These are phyloP conservation scores for Tuber brumale DNA, from an alignment of 495 filamentous ascomycete species.

Conservation along the genomic window DNA sequence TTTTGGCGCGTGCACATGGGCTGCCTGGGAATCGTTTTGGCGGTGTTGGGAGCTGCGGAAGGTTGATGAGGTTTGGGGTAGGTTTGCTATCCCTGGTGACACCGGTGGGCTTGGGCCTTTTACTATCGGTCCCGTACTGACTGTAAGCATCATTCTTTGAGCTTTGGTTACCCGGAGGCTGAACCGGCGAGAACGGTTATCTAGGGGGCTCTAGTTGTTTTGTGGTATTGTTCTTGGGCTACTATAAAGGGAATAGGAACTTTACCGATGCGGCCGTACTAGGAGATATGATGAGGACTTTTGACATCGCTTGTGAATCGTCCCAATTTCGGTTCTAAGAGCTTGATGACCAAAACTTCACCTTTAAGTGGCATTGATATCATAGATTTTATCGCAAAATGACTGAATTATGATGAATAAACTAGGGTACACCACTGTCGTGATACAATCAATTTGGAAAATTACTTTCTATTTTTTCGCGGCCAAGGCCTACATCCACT, in stretches of 20 bases:
- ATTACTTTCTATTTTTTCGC: not conserved
- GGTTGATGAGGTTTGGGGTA: not conserved
- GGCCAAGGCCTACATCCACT: not conserved
- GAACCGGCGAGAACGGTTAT: no score
- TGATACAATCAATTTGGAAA: not conserved
- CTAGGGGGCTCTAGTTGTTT: no score
- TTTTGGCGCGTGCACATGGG: no score
- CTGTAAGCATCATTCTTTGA: not conserved
- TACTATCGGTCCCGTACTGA: not conserved
- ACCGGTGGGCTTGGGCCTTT: no score
- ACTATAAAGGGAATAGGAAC: no score
- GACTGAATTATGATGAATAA: not conserved
- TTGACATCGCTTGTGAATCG: not conserved
- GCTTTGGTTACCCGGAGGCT: not conserved
- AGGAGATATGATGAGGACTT: not conserved
- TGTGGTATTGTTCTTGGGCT: no score
- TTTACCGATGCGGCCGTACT: not conserved
- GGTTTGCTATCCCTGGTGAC: not conserved
- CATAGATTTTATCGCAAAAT: not conserved
- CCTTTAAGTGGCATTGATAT: not conserved
- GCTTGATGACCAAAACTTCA: not conserved
- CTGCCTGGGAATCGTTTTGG: not conserved
- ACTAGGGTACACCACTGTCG: not conserved
- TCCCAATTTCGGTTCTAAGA: not conserved
- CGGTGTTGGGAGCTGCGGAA: not conserved